Evolutionary conservation across 2,329 filamentous ascomycete genomes (phyloP).

Genomic region (Venturiaceae sp.): DNA sequence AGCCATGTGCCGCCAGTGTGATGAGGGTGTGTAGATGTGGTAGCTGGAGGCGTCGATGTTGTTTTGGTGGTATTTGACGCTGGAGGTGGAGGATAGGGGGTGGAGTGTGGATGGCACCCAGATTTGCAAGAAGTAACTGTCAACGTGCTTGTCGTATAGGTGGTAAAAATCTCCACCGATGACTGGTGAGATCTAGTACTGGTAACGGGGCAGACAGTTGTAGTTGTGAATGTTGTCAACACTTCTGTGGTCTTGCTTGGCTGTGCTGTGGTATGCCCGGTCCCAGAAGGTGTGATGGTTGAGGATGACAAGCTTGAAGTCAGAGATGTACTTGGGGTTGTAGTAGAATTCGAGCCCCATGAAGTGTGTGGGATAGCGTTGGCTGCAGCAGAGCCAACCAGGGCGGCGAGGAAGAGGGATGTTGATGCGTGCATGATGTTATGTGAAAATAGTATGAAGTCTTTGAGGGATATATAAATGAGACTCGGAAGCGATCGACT

Average conservation of each 20-base stretch:
- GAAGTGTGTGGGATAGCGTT: background rate
- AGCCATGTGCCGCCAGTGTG: background rate
- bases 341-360: background rate
- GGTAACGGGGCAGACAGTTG: slow-evolving; percentile 21
- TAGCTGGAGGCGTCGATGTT: slow-evolving; percentile 2
- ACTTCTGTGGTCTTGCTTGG: slow-evolving; percentile 8
- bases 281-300: background rate
- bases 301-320: background rate
- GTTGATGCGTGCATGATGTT: background rate
- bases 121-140: slow-evolving; percentile 27
- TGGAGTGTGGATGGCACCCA: slow-evolving; percentile 19
- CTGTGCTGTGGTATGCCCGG: background rate
- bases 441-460: background rate
- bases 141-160: slow-evolving; percentile 25
- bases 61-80: background rate
- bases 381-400: slow-evolving; percentile 2
- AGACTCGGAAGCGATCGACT: background rate
- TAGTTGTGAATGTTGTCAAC: slow-evolving; percentile 20
- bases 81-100: background rate
- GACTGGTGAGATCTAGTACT: slow-evolving; percentile 14
- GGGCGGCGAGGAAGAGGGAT: background rate
- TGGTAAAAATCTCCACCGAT: slow-evolving; percentile 19
- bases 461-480: background rate
- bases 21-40: background rate
- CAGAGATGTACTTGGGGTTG: background rate